Conservation (phyloP, 345 rosid species). For the Eucalyptus marginata region DNA sequence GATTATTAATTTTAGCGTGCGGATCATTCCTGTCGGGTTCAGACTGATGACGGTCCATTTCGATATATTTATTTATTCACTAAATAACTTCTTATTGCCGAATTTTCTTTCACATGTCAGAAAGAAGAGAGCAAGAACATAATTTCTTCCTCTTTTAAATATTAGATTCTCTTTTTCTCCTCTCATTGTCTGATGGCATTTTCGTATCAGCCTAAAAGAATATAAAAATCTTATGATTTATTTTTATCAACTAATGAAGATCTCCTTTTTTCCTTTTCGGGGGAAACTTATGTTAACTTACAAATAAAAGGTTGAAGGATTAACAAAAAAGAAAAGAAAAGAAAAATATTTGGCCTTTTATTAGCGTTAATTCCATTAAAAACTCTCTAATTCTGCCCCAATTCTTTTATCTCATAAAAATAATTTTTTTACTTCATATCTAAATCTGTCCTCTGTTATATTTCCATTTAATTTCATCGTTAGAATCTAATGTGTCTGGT, state of each 20-base stretch:
- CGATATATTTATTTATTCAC: background rate
- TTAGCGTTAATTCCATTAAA: too few species aligned
- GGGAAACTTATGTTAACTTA: background rate
- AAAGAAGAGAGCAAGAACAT: background rate
- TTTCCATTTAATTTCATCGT: too few species aligned
- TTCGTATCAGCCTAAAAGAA: background rate
- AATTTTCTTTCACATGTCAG: background rate
- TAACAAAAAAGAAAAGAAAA: too few species aligned
- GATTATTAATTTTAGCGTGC: background rate
- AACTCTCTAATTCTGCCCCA: too few species aligned
- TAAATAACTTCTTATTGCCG: background rate
- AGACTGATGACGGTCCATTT: fast-evolving
- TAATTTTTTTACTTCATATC: too few species aligned
- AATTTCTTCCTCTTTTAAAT: background rate
- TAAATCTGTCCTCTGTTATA: too few species aligned
- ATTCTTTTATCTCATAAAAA: too few species aligned
- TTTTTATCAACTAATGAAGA: background rate
- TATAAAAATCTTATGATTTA: background rate
- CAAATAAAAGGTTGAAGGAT: too few species aligned
- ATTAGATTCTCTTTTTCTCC: background rate
- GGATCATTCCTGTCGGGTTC: fast-evolving
- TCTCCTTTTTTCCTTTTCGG: background rate
- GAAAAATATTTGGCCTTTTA: too few species aligned
- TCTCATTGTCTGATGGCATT: background rate
- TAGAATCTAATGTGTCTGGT: too few species aligned